These are phyloP conservation scores for Lasiosphaeris hirsuta DNA, from an alignment of 495 filamentous ascomycete species.

Conservation along the genomic window DNA sequence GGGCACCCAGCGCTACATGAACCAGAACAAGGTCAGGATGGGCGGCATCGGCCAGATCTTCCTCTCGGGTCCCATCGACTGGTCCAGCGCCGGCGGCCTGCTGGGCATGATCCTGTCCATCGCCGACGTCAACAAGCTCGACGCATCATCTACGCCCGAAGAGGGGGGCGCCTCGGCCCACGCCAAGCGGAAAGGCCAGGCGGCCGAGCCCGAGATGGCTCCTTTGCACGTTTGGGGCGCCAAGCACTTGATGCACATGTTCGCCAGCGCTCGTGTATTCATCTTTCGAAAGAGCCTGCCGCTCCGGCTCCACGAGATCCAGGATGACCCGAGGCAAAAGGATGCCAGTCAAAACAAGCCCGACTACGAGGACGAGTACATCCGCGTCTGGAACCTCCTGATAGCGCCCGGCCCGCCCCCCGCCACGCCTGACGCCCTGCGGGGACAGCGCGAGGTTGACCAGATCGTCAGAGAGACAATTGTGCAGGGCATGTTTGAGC, in stretches of 20 bases:
- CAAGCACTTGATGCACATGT: conserved; percentile 68
- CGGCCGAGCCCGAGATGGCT: conserved; percentile 13
- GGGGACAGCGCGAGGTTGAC: conserved; percentile 18
- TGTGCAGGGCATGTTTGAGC: conserved; percentile 79
- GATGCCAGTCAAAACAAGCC: conserved; percentile 36
- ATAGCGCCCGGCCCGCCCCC: conserved; percentile 42
- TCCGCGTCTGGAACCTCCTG: conserved; percentile 83
- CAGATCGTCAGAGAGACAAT: conserved; percentile 55
- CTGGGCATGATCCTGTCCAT: conserved; percentile 79
- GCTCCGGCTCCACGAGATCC: conserved; percentile 62
- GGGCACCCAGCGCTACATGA: conserved; percentile 74
- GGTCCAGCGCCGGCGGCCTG: conserved; percentile 73
- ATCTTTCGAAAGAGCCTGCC: conserved; percentile 84
- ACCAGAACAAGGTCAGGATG: conserved; percentile 60
- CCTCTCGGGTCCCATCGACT: conserved; percentile 71
- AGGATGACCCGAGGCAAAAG: conserved; percentile 31
- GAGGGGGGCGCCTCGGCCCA: no score
- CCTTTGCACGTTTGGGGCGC: conserved; percentile 70
- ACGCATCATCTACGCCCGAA: background rate
- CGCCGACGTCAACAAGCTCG: conserved; percentile 56
- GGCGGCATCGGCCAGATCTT: conserved; percentile 69
- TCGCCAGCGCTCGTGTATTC: conserved; percentile 81
- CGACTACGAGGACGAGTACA: conserved; percentile 68
- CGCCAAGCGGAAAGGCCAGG: background rate
- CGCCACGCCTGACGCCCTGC: background rate